Percentiles rank a stretch among this genome's conserved stretches.
Evolutionary conservation across 148 eudicot species (phyloP).

Genomic region (Spergularia bocconei): DNA sequence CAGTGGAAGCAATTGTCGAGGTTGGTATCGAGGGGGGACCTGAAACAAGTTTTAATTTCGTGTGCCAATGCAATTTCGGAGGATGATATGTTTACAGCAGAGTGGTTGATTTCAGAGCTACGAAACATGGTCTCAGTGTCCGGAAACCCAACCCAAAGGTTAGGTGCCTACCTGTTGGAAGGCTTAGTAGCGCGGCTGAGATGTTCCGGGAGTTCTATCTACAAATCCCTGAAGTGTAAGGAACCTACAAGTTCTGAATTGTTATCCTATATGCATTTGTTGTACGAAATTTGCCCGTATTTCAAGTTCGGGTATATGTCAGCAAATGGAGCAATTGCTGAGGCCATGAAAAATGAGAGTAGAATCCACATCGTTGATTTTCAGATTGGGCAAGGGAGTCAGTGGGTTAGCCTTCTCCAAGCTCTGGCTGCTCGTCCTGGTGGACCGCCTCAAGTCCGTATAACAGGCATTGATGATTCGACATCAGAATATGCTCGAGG

Average conservation of each 20-base stretch:
- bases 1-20: conserved; percentile 33
- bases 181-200: conserved; percentile 51
- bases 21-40: conserved; percentile 33
- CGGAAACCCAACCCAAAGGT: conserved; percentile 56
- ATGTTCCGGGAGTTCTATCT: conserved; percentile 53
- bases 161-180: conserved; percentile 65
- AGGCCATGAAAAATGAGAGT: conserved; percentile 47
- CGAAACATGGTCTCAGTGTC: conserved; percentile 52
- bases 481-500: conserved; percentile 45
- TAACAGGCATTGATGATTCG: conserved; percentile 57
- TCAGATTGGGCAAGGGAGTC: conserved; percentile 56
- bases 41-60: conserved; percentile 41
- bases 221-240: conserved; percentile 45
- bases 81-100: conserved; percentile 33
- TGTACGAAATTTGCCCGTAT: conserved; percentile 57
- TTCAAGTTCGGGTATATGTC: conserved; percentile 63
- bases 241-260: conserved; percentile 48
- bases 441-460: conserved; percentile 50
- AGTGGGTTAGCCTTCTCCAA: conserved; percentile 56
- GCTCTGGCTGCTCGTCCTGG: conserved; percentile 57
- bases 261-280: conserved; percentile 49
- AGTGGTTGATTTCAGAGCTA: conserved; percentile 49
- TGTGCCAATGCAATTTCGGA: conserved; percentile 55
- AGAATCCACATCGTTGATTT: conserved; percentile 56
- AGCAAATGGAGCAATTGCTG: conserved; percentile 60